Conservation (phyloP, 148 eudicot species). For the Chenopodium berlandieri region DNA sequence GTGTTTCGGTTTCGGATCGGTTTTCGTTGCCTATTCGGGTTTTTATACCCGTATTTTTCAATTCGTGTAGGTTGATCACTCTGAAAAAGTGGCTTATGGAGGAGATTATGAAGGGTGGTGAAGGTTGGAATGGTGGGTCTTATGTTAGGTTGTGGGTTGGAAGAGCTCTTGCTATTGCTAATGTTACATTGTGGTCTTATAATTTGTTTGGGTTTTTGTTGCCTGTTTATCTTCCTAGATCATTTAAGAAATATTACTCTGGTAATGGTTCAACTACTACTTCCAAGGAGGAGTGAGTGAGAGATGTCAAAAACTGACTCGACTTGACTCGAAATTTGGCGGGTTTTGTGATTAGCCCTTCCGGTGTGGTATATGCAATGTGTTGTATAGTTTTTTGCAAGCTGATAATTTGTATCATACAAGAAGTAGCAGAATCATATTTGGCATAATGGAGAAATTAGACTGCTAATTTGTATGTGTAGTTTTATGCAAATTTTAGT, state of each 20-base stretch:
- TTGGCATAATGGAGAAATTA: no score
- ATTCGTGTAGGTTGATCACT: constrained; percentile 49
- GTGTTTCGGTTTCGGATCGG: constrained; percentile 42
- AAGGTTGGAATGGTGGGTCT: constrained; percentile 29
- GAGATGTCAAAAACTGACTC: background rate
- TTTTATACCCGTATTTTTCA: constrained; percentile 72
- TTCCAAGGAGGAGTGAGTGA: constrained; percentile 32
- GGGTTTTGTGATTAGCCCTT: no score
- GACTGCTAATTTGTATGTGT: background rate
- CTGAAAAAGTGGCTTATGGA: constrained; percentile 53
- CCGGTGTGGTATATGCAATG: no score
- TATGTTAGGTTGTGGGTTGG: constrained; percentile 49
- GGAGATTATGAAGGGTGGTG: constrained; percentile 38
- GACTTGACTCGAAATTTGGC: background rate
- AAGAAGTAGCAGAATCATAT: background rate
- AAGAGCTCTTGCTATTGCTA: constrained; percentile 53
- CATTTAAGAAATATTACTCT: constrained; percentile 58
- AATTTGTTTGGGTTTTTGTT: constrained; percentile 84
- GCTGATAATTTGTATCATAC: background rate
- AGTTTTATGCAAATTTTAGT: no score
- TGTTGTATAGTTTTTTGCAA: background rate
- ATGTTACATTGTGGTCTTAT: constrained; percentile 64
- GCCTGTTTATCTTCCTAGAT: constrained; percentile 80
- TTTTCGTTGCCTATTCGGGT: constrained; percentile 73
- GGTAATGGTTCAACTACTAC: constrained; percentile 1